Evolutionary conservation across 2,329 filamentous ascomycete genomes (phyloP).

Genomic region (Trichoderma endophyticum): DNA sequence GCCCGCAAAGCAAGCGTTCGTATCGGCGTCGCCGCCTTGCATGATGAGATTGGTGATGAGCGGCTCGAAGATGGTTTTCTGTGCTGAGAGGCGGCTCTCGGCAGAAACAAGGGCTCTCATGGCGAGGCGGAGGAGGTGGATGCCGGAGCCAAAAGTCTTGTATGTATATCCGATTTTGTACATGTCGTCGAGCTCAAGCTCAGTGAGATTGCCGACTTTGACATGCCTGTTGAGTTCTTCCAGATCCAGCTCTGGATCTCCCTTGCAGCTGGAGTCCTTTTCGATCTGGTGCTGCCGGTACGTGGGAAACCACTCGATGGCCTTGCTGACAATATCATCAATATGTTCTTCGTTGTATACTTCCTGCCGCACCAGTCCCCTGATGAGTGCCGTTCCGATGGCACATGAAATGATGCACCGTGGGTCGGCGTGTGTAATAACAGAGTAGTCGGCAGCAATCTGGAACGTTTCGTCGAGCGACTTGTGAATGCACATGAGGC

Average conservation of each 20-base stretch:
- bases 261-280: conserved; percentile 26
- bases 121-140: conserved; percentile 43
- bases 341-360: conserved; percentile 39
- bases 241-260: conserved; percentile 36
- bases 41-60: conserved; percentile 48
- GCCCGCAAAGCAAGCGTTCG: conserved; percentile 52
- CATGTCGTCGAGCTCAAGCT: conserved; percentile 43
- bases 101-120: conserved; percentile 34
- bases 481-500: conserved; percentile 43
- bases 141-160: conserved; percentile 49
- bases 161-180: conserved; percentile 52
- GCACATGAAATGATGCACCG: conserved; percentile 49
- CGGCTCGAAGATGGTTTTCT: conserved; percentile 40
- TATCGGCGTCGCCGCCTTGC: conserved; percentile 53
- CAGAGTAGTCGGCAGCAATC: conserved; percentile 40
- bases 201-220: conserved; percentile 35
- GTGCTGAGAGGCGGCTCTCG: conserved; percentile 20
- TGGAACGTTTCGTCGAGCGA: conserved; percentile 43
- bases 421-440: conserved; percentile 50
- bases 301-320: conserved; percentile 38
- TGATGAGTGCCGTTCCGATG: conserved; percentile 45
- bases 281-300: conserved; percentile 23
- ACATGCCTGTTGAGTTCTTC: conserved; percentile 42
- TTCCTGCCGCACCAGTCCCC: conserved; percentile 45
- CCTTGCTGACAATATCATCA: conserved; percentile 39